Base-by-base conservation (phyloP, 202 grass and related monocot genomes). In the Elaeis oleifera region DNA sequence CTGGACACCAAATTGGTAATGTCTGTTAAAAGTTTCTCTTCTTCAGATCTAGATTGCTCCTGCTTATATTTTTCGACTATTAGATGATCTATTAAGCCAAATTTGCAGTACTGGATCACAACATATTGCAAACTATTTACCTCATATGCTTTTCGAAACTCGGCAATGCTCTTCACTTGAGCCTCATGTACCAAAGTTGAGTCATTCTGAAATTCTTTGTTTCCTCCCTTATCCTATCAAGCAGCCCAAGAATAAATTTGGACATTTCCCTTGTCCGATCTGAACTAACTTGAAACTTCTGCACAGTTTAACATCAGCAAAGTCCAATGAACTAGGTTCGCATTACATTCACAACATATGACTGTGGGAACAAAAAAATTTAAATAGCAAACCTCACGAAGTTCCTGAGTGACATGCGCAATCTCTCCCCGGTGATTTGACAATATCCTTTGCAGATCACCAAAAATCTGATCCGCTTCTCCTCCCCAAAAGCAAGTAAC, bases 111-210 rank as follows among this genome's bases (percentile, higher is more conserved):
- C 11, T 2, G 9, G 36, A 14, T 44, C 36, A 44, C 13, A 44
- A 44, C 36, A 44, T 44, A 44, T 44, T 9, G 36, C 36, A 44
- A 44, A 11, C 28, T 31, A 28, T 76, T 13, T 54, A 99, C 95
- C 95, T 86, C 76, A 65, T 99, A 99, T 28, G 58, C 88, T 39
- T 75, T 89, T 58, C 80, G 79, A 63, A 99, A 99, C 78, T 99
- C 88, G 73, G 78, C 71, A 65, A 94, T 74, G 80, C 83, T 84
- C 78, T 87, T 86, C 18, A 80, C 76, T 7, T 99, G 88, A 65
- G 49, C 71, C 69, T 89, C 85, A 74, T 94, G 85, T 18, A 72
- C 72, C 28, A 59, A 52, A 58, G 54, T 84, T 25, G 94, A 71
- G 54, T 89, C 83, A 23, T 54, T 75, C 20, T 87, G 77, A 63